These are phyloP conservation scores for Blastocrithidia nonstop DNA, from an alignment of 208 protist genomes.

Conservation along the genomic window DNA sequence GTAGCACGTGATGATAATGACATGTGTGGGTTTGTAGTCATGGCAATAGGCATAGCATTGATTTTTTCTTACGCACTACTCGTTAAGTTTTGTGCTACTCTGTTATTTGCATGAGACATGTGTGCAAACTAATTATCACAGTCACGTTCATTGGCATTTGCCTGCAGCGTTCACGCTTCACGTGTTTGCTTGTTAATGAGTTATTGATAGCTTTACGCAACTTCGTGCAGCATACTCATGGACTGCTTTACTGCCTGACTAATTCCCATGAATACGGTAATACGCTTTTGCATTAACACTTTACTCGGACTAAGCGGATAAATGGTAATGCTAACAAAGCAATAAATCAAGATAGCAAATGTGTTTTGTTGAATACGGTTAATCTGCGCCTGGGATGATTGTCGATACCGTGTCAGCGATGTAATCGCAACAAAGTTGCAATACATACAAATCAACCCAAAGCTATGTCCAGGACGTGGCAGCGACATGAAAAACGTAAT, in stretches of 20 bases:
- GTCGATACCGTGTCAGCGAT: constrained; percentile 12
- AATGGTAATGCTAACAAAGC: constrained; percentile 38
- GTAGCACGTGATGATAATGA: too few species aligned
- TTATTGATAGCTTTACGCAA: constrained; percentile 11
- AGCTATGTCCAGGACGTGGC: constrained; percentile 31
- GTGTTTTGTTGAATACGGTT: constrained; percentile 74
- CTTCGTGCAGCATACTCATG: constrained; percentile 33
- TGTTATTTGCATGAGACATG: too few species aligned
- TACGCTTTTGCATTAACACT: constrained; percentile 32
- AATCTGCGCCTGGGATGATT: constrained; percentile 26
- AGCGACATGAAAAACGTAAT: constrained; percentile 62
- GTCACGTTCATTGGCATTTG: too few species aligned
- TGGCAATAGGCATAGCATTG: too few species aligned
- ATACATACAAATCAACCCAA: constrained; percentile 44
- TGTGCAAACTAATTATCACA: too few species aligned
- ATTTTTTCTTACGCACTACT: too few species aligned
- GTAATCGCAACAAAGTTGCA: constrained; percentile 57
- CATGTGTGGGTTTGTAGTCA: too few species aligned
- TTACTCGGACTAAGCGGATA: constrained; percentile 51
- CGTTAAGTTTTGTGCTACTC: too few species aligned
- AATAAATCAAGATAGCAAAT: constrained; percentile 72
- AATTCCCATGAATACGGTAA: constrained; percentile 20
- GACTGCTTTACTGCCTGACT: constrained; percentile 22
- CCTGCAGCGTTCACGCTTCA: background rate
- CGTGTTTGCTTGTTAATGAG: constrained; percentile 2